Evolutionary conservation across 768 basidiomycete genomes (phyloP), one percentile per base, ranked within the genome.

Genomic region (Russula olivacea): DNA sequence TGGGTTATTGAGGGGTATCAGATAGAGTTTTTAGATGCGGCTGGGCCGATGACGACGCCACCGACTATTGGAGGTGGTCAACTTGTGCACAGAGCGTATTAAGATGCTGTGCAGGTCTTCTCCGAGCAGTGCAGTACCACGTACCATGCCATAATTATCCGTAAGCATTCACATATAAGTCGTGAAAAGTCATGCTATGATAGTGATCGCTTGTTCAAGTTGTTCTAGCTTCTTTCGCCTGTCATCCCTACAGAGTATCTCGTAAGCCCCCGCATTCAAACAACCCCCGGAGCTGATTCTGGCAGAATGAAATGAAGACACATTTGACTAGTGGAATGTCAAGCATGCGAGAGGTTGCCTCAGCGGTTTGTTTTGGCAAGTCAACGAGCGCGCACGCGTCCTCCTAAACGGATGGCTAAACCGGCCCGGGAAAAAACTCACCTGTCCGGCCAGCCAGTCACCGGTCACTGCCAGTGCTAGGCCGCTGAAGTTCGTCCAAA

Each of bases 291-390:
- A 49, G 58, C 14, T 68, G 67, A 28, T 61, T 45, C n/a, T 50
- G 53, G 17, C 55, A 38, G n/a, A 63, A 58, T 5, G 65, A 63
- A 23, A 66, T 32, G 11, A 60, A 30, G 32, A 41, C 65, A 66
- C 67, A 63, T 68, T 25, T 61, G 52, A 28, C 61, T 58, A 10
- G 51, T 2, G 67, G 61, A n/a, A 66, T 40, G 4, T 63, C 32
- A 0, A 68, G 60, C 25, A 43, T 25, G 38, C 25, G 54, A 34
- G 65, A 66, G 6, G 55, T 61, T 7, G 58, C 61, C 11, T 62
- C 65, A 1, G 63, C 58, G 34, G n/a, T 34, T 45, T 55, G 8
- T 36, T 36, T 36, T 12, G 36, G 36, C 34, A 38, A 38, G 38
- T 38, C 38, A 38, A 36, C 36, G 36, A 36, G 36, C 10, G 36